A percentile compares a stretch with the other conserved stretches of the same genome.
phyloP scores from a whole-genome alignment of 2,329 filamentous ascomycete species.

The Seiridium unicorne region DNA sequence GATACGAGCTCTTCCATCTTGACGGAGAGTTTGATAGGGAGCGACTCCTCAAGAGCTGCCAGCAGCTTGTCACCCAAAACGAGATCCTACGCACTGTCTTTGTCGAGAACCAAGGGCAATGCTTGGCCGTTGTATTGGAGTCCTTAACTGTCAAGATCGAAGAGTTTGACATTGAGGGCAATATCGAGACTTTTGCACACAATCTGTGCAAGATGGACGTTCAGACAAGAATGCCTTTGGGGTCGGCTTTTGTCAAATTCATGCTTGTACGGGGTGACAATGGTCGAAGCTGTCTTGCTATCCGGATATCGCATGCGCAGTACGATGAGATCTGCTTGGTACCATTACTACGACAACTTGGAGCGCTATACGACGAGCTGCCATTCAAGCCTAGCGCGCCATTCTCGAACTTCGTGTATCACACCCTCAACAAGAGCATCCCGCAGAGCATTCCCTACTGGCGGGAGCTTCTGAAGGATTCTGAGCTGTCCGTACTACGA shows the following conservation, averaged over 20 bases:
- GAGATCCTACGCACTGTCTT: conserved; percentile 68
- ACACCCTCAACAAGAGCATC: conserved; percentile 37
- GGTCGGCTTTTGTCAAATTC: conserved; percentile 61
- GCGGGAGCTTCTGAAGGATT: conserved; percentile 55
- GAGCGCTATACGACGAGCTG: conserved; percentile 43
- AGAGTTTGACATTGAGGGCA: conserved; percentile 49
- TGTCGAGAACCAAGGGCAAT: conserved; percentile 47
- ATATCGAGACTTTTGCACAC: conserved; percentile 49
- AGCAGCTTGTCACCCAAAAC: conserved; percentile 56
- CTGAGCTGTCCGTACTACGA: conserved; percentile 45
- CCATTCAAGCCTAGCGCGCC: conserved; percentile 32
- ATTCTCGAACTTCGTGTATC: conserved; percentile 45
- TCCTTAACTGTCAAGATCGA: conserved; percentile 49
- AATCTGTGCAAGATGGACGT: conserved; percentile 56
- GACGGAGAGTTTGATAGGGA: conserved; percentile 46
- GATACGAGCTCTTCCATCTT: conserved; percentile 65
- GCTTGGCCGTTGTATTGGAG: conserved; percentile 57
- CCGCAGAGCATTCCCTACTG: conserved; percentile 59
- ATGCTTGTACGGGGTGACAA: conserved; percentile 45
- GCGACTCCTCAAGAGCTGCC: conserved; percentile 48
- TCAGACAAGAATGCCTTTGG: conserved; percentile 52
- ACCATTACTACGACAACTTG: conserved; percentile 59
- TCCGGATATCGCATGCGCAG: conserved; percentile 67
- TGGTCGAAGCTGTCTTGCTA: conserved; percentile 43
- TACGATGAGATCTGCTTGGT: conserved; percentile 69